Conservation (phyloP, 2,329 filamentous ascomycete species). For the Trichoderma oligosporum region DNA sequence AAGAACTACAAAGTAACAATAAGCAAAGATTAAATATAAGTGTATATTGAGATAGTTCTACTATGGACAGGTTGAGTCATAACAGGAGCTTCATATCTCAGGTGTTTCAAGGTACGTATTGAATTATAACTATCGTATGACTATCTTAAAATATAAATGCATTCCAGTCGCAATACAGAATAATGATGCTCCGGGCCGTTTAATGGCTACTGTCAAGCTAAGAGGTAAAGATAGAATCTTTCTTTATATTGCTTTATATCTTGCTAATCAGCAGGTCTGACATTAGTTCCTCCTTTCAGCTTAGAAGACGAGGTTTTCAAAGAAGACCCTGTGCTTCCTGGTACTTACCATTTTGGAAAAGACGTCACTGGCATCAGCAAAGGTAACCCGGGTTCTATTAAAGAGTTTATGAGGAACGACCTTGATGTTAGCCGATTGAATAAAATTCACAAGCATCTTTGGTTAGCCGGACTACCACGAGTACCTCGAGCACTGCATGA, state of each 20-base stretch:
- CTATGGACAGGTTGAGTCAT: no score
- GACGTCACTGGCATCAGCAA: neutral
- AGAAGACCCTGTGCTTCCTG: neutral
- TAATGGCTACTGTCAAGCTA: neutral
- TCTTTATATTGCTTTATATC: neutral
- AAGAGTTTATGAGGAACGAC: neutral
- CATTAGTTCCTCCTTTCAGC: neutral
- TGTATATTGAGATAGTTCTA: no score
- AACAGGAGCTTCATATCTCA: no score
- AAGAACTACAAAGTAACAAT: no score
- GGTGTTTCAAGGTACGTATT: no score
- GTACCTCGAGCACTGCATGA: neutral
- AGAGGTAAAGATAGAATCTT: neutral
- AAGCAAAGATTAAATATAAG: no score
- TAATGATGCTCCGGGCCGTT: neutral
- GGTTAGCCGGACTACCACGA: constrained; percentile 2
- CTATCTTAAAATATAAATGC: no score
- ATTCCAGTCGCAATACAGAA: neutral
- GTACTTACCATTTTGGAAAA: neutral
- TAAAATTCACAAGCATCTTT: constrained; percentile 8
- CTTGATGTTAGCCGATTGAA: constrained; percentile 3
- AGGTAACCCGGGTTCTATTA: neutral
- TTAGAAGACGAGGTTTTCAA: neutral
- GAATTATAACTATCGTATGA: no score
- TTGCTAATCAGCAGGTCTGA: neutral